Evolutionary conservation across 2,329 filamentous ascomycete genomes (phyloP), one percentile per base, ranked within the genome.

Genomic region (Helotiales sp.): DNA sequence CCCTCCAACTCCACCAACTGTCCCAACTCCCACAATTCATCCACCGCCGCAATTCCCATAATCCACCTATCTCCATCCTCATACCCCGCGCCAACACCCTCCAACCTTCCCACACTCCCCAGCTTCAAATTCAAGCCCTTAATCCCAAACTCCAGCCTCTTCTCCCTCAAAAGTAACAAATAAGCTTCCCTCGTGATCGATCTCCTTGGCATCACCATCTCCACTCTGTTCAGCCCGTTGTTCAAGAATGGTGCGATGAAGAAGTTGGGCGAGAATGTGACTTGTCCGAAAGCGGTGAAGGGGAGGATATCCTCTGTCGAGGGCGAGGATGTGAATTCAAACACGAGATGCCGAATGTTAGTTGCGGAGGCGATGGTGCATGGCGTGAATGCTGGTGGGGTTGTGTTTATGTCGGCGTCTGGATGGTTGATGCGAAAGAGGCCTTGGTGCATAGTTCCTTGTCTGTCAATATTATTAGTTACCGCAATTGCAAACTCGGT

Each of bases 111-210:
- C 28, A 55, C 52, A 34, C 22, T 30, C 10, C 52, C 52, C 28
- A 55, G 20, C n/a, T 55, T 55, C 52, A n/a, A n/a, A 34, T 55
- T 55, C n/a, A 55, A 17, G 1, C 52, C 52, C 30, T 55, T 34
- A n/a, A 55, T 55, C n/a, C 52, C 52, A 30, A 32, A 55, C 2
- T 55, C 28, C 52, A 55, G 15, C 52, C 34, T 55, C 30, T 55
- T 55, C 52, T 55, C 52, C 30, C 52, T 55, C 52, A 34, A 15
- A n/a, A 55, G 26, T 10, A 55, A 22, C 1, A 20, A 17, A 34
- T 55, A 55, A 2, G 2, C 30, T 6, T 55, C 30, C 30, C 8
- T 24, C 3, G 52, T 22, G 13, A 55, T 6, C 28, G 28, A 32
- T 34, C 52, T 20, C 28, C 15, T 20, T 7, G 28, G 52, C n/a